Base-by-base conservation (phyloP, 371 early-diverging fungal genomes). In the Mortierella sp. region DNA sequence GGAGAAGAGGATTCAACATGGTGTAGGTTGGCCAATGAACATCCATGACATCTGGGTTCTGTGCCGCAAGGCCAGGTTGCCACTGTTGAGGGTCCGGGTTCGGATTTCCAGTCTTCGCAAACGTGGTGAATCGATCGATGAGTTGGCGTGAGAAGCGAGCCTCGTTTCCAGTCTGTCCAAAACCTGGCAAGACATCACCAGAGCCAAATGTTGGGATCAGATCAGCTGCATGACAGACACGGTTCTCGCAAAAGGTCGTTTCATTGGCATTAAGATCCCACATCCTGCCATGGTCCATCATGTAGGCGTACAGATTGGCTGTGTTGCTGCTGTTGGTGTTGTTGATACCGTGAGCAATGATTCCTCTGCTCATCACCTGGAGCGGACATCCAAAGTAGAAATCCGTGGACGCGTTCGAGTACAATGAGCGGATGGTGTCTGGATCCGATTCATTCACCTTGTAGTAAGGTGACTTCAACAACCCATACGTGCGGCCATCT, bases 81-180 rank as follows among this genome's bases (percentile, higher is more conserved):
- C 24, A 40, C 13, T 34, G 21, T 16, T 17, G 41, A 6, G 72
- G 72, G 39, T 34, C 34, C 4, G 34, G 34, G 10, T 67, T 73
- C 6, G 67, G 73, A 13, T 67, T 49, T 1, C 64, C 68, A 19
- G 67, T 67, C 54, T 59, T 58, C 2, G 74, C 74, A 52, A 74
- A 74, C 4, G 68, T 67, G 17, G 74, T 40, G 39, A 58, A 52
- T 7, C 68, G 45, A n/a, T 67, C 74, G 39, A 74, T 60, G 21
- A 74, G 45, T 28, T 72, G 73, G 2, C 73, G 73, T 3, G 74
- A 17, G 51, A 73, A 67, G 19, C 63, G 74, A n/a, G 74, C 63
- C 41, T 73, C 53, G 24, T 63, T 53, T 0, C 67, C 63, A 0
- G 67, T 63, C 37, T 67, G 67, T 7, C 31, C 22, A 2, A 27